A percentile compares a stretch with the other conserved stretches of the same genome.
Evolutionary conservation across 345 rosid species (phyloP).

Genomic region (Eutrema yunnanense): DNA sequence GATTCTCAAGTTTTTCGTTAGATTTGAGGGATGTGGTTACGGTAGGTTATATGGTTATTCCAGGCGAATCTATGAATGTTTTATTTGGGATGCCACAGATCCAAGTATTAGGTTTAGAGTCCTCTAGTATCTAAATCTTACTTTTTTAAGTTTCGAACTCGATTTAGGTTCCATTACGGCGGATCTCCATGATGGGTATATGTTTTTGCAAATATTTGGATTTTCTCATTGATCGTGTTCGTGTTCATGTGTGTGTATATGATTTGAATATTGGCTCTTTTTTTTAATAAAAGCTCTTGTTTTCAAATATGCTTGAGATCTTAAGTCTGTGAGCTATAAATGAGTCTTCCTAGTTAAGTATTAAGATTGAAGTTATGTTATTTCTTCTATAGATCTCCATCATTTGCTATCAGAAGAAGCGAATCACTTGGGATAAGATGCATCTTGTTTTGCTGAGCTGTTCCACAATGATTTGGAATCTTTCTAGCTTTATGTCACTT

Average conservation of each 20-base stretch:
- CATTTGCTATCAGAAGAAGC: neutral
- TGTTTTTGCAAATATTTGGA: neutral
- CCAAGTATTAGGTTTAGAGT: neutral
- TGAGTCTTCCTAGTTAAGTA: neutral
- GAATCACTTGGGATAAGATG: slow-evolving; percentile 17
- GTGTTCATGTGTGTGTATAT: neutral
- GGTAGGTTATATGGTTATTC: neutral
- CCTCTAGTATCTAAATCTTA: neutral
- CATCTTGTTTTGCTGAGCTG: neutral
- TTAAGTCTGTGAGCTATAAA: neutral
- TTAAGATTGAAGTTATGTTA: neutral
- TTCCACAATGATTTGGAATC: slow-evolving; percentile 13
- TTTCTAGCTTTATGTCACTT: slow-evolving; percentile 11
- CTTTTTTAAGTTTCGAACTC: neutral
- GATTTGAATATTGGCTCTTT: neutral
- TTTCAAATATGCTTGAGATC: neutral
- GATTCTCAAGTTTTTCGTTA: neutral
- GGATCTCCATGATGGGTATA: neutral
- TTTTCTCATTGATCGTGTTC: neutral
- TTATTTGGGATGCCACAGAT: too few relatives aligned
- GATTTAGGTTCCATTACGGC: neutral
- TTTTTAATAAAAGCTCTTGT: neutral
- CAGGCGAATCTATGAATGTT: too few relatives aligned
- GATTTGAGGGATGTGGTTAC: neutral
- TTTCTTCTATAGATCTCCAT: neutral